Evolutionary conservation across 768 basidiomycete genomes (phyloP).

Genomic region (Mycena galopus): DNA sequence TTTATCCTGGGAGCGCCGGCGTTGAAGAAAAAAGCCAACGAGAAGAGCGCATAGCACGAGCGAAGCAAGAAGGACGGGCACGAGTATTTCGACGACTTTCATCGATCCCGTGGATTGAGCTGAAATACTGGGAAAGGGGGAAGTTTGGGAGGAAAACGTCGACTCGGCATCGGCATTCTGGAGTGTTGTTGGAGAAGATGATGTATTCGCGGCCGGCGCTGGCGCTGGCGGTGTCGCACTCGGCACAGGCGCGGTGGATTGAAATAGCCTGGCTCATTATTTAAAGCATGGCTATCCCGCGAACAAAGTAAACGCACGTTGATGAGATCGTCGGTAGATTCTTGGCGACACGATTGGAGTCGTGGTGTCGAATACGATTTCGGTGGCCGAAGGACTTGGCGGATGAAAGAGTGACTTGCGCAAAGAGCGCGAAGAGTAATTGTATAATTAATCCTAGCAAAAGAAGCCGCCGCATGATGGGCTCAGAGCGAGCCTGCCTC

Average conservation of each 20-base stretch:
- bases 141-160: background rate
- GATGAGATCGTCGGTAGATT: background rate
- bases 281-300: too few species aligned
- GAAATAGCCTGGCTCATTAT: too few species aligned
- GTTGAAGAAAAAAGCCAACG: background rate
- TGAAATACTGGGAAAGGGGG: background rate
- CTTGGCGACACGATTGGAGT: background rate
- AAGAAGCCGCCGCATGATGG: background rate
- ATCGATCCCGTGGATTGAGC: background rate
- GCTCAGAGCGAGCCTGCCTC: background rate
- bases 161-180: background rate
- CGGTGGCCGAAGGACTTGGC: background rate
- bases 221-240: too few species aligned
- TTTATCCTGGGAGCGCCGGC: background rate
- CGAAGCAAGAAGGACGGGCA: background rate
- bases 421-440: slow-evolving; percentile 10
- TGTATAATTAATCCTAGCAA: background rate
- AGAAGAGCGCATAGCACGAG: background rate
- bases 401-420: slow-evolving; percentile 12
- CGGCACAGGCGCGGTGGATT: too few species aligned
- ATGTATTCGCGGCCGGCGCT: too few species aligned
- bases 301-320: background rate
- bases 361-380: background rate
- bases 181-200: too few species aligned
- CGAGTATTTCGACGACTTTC: background rate